Conservation (phyloP, 2,329 filamentous ascomycete species). For the Sporothrix protearum region DNA sequence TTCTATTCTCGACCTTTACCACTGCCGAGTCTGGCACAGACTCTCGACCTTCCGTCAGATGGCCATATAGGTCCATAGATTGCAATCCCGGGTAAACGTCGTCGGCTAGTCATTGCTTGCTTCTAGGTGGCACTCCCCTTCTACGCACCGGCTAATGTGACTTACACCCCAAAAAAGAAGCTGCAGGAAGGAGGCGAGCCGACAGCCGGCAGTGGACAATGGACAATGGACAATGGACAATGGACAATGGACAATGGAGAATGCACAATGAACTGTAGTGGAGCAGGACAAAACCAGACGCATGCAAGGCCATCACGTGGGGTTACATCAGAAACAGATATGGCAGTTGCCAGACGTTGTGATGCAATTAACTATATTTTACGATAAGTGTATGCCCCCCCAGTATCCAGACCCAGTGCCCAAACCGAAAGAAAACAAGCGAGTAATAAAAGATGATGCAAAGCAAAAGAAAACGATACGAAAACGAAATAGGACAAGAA, state of each 20-base stretch:
- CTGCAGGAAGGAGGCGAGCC: background rate
- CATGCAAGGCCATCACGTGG: background rate
- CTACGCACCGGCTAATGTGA: background rate
- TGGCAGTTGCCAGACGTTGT: background rate
- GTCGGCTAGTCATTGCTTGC: background rate
- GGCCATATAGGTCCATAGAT: conserved; percentile 2
- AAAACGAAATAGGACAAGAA: background rate
- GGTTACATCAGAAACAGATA: background rate
- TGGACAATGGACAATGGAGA: background rate
- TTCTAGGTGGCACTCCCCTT: background rate
- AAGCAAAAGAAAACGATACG: background rate
- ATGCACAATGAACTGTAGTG: background rate
- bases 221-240: background rate
- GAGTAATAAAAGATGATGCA: background rate
- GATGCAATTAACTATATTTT: background rate
- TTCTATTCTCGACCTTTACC: background rate
- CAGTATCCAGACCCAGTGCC: background rate
- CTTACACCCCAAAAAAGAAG: conserved; percentile 6
- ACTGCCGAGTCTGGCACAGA: background rate
- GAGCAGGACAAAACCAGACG: background rate
- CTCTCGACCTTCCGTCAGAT: background rate
- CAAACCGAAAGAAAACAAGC: background rate
- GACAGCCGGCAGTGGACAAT: background rate
- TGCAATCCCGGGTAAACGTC: conserved; percentile 20
- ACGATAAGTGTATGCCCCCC: background rate